phyloP scores from a whole-genome alignment of 805 yeast genomes.

The Candida sphagnicola region DNA sequence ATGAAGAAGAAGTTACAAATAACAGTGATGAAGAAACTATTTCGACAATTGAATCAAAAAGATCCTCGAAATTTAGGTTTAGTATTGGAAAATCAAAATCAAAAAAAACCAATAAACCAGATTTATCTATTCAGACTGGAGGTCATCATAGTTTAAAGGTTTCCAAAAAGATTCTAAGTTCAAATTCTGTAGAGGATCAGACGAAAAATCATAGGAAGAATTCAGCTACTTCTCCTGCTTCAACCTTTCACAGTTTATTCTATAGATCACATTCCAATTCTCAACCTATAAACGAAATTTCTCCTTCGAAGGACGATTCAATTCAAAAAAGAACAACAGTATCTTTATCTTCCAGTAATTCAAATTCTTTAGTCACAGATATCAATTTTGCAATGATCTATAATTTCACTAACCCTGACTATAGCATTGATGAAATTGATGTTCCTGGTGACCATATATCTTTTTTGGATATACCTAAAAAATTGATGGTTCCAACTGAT shows the following conservation, averaged over 20 bases:
- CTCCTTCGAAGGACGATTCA: conserved; percentile 13
- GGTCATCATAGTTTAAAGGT: conserved; percentile 21
- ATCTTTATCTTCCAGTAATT: conserved; percentile 31
- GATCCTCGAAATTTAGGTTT: conserved; percentile 6
- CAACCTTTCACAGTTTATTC: conserved; percentile 31
- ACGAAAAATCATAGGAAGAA: conserved; percentile 13
- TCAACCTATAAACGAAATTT: conserved; percentile 9
- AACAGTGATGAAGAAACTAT: conserved; percentile 10
- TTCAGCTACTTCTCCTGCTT: conserved; percentile 27
- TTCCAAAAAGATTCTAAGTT: conserved; percentile 20
- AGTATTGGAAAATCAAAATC: conserved; percentile 9
- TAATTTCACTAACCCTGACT: conserved; percentile 32
- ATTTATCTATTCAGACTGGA: conserved; percentile 27
- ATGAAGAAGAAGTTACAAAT: neutral
- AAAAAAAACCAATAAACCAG: conserved; percentile 18
- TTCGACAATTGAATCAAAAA: conserved; percentile 5
- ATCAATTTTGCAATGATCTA: conserved; percentile 25
- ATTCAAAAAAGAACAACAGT: conserved; percentile 15
- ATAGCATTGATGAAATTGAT: conserved; percentile 21
- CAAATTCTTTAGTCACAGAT: conserved; percentile 30
- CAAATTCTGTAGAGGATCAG: conserved; percentile 14
- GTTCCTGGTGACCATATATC: conserved; percentile 16
- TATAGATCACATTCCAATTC: conserved; percentile 21
- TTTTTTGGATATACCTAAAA: conserved; percentile 25
- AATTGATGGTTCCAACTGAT: conserved; percentile 31